Evolutionary conservation across 2,329 filamentous ascomycete genomes (phyloP).

Genomic region (Thelonectria olida): DNA sequence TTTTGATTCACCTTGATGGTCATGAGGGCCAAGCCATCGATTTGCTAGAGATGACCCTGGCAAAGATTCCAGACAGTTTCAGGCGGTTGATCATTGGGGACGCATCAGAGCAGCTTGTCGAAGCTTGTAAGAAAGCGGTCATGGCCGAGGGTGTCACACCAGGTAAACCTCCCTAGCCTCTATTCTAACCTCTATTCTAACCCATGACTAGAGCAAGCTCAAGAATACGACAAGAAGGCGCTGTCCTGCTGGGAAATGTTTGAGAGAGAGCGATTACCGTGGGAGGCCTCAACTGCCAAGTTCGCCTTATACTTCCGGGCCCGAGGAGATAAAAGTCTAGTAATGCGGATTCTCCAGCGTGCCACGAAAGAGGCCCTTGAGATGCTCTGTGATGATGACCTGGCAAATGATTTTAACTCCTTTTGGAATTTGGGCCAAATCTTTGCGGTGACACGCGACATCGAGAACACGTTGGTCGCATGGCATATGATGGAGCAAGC

Average conservation of each 20-base stretch:
- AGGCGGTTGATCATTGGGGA: not conserved
- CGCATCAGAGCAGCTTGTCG: not conserved
- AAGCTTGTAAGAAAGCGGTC: not conserved
- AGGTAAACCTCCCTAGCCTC: too few species aligned
- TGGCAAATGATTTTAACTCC: slow-evolving; percentile 3
- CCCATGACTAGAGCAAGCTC: not conserved
- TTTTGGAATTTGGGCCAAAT: slow-evolving; percentile 4
- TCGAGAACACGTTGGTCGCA: not conserved
- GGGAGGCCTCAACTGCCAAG: not conserved
- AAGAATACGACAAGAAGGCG: slow-evolving; percentile 7
- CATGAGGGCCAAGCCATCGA: not conserved
- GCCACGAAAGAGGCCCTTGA: not conserved
- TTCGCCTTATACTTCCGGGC: slow-evolving; percentile 7
- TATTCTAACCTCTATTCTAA: too few species aligned
- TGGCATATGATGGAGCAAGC: slow-evolving; percentile 10
- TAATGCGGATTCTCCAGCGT: not conserved
- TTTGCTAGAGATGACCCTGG: not conserved
- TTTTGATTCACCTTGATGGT: not conserved
- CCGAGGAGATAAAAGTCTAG: not conserved
- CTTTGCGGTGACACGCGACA: slow-evolving; percentile 1
- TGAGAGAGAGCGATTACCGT: not conserved
- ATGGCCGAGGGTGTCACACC: not conserved
- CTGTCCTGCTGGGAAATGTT: not conserved
- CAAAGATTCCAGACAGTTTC: not conserved
- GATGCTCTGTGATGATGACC: slow-evolving; percentile 17